phyloP scores from a whole-genome alignment of 2,329 filamentous ascomycete species.

The Allantophomopsis cytisporea region DNA sequence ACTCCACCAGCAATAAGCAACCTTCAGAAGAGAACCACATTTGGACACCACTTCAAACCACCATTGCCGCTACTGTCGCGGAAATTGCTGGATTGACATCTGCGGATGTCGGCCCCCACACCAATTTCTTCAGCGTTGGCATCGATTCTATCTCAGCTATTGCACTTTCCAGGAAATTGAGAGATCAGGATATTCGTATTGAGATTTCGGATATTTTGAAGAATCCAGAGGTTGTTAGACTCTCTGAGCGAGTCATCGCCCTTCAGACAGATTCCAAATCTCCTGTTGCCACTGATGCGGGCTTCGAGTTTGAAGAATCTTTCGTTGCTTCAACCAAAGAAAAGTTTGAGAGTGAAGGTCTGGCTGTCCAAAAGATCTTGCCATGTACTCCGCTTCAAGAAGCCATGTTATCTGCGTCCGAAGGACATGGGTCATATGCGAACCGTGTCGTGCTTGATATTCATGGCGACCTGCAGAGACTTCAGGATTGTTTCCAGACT shows the following conservation, averaged over 20 bases:
- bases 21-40: conserved; percentile 7
- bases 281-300: not conserved
- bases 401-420: conserved; percentile 60
- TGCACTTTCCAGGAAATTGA: conserved; percentile 43
- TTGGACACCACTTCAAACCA: conserved; percentile 41
- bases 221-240: conserved; percentile 48
- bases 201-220: conserved; percentile 59
- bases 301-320: conserved; percentile 11
- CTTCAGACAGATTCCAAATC: not conserved
- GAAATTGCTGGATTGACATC: conserved; percentile 29
- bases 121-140: conserved; percentile 65
- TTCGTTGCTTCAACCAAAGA: conserved; percentile 8
- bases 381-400: conserved; percentile 84
- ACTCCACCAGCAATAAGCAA: conserved; percentile 14
- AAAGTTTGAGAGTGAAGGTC: conserved; percentile 8
- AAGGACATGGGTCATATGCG: conserved; percentile 43
- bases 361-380: conserved; percentile 39
- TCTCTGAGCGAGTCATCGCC: conserved; percentile 27
- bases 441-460: conserved; percentile 60
- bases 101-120: conserved; percentile 41
- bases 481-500: conserved; percentile 47
- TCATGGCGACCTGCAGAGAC: conserved; percentile 27
- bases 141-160: conserved; percentile 79
- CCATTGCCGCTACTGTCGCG: conserved; percentile 40
- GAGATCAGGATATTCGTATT: conserved; percentile 29